Evolutionary conservation across 352 stramenopile species (phyloP).

Genomic region (Phytophthora macrochlamydospora): DNA sequence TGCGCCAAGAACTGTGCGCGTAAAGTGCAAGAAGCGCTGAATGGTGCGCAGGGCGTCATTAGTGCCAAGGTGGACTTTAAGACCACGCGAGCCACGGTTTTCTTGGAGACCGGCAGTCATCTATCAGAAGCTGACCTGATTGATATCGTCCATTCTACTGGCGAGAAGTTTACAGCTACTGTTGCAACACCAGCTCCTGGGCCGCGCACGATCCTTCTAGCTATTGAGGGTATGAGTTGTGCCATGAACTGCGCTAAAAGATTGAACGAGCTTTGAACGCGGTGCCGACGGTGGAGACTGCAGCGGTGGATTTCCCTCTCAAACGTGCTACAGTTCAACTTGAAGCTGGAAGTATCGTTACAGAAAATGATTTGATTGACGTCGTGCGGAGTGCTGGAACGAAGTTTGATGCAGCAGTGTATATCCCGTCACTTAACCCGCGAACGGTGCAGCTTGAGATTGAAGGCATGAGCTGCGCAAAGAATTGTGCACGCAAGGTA

Average conservation of each 20-base stretch:
- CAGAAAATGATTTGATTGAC: conserved; percentile 62
- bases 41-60: conserved; percentile 62
- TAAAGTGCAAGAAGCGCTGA: conserved; percentile 80
- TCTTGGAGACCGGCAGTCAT: conserved; percentile 72
- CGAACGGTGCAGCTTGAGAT: conserved; percentile 59
- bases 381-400: conserved; percentile 49
- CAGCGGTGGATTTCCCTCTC: conserved; percentile 66
- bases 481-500: conserved; percentile 76
- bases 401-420: conserved; percentile 75
- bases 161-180: conserved; percentile 67
- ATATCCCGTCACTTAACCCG: conserved; percentile 29
- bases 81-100: conserved; percentile 76
- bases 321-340: conserved; percentile 72
- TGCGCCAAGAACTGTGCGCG: conserved; percentile 75
- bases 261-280: conserved; percentile 62
- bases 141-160: conserved; percentile 57
- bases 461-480: conserved; percentile 70
- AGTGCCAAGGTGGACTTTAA: conserved; percentile 82
- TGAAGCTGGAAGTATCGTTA: conserved; percentile 48
- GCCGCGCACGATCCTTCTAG: conserved; percentile 57
- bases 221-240: conserved; percentile 81
- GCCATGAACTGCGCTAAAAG: conserved; percentile 83
- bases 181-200: conserved; percentile 43
- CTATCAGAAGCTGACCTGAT: conserved; percentile 71
- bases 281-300: conserved; percentile 55